Evolutionary conservation across 2,329 filamentous ascomycete genomes (phyloP), one percentile per base, ranked within the genome.

Genomic region (Fusarium xylarioides): DNA sequence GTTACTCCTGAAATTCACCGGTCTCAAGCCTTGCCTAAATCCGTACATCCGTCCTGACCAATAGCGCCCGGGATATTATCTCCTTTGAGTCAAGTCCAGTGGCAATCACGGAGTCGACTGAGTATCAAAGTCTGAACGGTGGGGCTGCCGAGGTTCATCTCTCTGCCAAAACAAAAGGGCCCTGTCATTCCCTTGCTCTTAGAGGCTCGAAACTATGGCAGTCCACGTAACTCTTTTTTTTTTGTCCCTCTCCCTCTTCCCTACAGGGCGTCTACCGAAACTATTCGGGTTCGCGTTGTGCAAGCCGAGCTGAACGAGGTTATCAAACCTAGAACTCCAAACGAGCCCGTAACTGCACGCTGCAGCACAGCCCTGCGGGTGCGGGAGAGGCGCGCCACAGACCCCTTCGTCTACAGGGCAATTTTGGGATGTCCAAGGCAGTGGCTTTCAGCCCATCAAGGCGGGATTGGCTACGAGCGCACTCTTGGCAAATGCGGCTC

Each of bases 401-500:
- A 54, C 30, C 34, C 44, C 63, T 59, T 57, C 28, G 40, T 55
- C 52, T 58, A 28, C 32, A 60, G 34, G 34, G 21, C 28, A 54
- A 19, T 26, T 40, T 30, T 14, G 11, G 26, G 37, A 18, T 35
- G 70, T 74, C 56, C 59, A 67, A 71, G 70, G 64, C 54, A 70
- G 42, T 63, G 50, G n/a, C 66, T 54, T 66, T 42, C n/a, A 66
- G 65, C 60, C 54, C 54, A 59, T 49, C 46, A 32, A 54, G 47
- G 38, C 46, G 50, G 74, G 68, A 76, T 74, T 74, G 69, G 71
- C 63, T 64, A 63, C 44, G 60, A 65, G 44, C 21, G 30, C 28
- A 23, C 32, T 67, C 65, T 73, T 74, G 72, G 65, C 65, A 63
- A 50, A 75, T 72, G 70, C 72, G 50, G 60, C 70, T 69, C 68